phyloP scores from a whole-genome alignment of 2,329 filamentous ascomycete genomes.

The Endocalyx cinctus region DNA sequence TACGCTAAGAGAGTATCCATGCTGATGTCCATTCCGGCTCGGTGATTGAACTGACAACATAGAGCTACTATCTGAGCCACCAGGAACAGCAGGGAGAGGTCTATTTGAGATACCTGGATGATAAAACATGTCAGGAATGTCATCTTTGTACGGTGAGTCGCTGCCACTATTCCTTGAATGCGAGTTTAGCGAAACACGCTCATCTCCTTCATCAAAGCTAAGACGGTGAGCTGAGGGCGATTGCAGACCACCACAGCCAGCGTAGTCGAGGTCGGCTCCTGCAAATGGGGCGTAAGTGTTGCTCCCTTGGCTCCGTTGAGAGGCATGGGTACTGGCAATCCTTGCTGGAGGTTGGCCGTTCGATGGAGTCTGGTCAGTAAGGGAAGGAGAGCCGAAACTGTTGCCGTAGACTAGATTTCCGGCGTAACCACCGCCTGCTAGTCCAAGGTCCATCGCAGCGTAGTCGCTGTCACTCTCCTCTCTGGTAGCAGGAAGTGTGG shows the following conservation, averaged over 20 bases:
- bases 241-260: conserved; percentile 83
- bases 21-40: conserved; percentile 43
- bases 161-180: conserved; percentile 55
- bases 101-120: conserved; percentile 71
- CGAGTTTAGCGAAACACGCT: conserved; percentile 56
- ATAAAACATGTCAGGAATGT: conserved; percentile 88
- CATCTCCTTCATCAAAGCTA: conserved; percentile 92
- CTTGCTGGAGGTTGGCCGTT: conserved; percentile 46
- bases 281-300: conserved; percentile 40
- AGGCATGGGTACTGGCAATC: conserved; percentile 32
- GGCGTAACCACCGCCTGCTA: conserved; percentile 68
- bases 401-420: conserved; percentile 48
- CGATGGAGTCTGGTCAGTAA: conserved; percentile 35
- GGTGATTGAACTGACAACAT: conserved; percentile 44
- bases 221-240: conserved; percentile 68
- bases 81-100: conserved; percentile 60
- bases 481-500: conserved; percentile 39
- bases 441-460: conserved; percentile 65
- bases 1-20: conserved; percentile 43
- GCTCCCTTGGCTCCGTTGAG: conserved; percentile 35
- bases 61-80: conserved; percentile 57
- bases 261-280: conserved; percentile 76
- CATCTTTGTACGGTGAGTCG: conserved; percentile 64
- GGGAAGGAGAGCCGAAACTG: conserved; percentile 37
- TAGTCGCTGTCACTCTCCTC: conserved; percentile 70